Base-by-base conservation (phyloP, 2,329 filamentous ascomycete genomes). In the Emericellopsis cladophorae region DNA sequence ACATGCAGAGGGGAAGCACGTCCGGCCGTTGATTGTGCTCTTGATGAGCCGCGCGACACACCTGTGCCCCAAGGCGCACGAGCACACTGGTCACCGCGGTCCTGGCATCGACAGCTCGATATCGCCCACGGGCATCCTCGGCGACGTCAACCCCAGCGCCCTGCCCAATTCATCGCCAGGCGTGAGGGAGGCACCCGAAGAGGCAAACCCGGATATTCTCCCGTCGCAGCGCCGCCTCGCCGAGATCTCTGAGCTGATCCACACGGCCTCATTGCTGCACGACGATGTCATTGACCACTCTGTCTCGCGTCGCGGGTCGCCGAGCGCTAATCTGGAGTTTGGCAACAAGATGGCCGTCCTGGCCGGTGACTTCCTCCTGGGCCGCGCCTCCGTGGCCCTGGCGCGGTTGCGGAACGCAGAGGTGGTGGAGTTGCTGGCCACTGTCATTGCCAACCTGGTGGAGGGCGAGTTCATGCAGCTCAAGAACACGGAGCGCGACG, bases 401-500 rank as follows among this genome's bases (percentile, higher is more conserved):
- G 92, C 92, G 12, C 79, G 92, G 34, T 67, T 98, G 44, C 78
- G 90, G 26, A 87, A 98, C 55, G 84, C 89, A 35, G 92, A 98
- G 62, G 92, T 98, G 3, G 87, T 88, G 8, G 92, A 98, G 65
- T 74, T 98, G 7, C 68, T 98, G 24, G 88, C 92, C 4, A 96
- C 90, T 1, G 92, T 96, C 34, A 96, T 98, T 51, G 90, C 92
- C 36, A 98, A 98, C 59, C 70, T 98, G 22, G 89, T 98, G 16
- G 92, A 98, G 65, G 92, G 92, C 55, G 92, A 98, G 63, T 96
- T 98, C 67, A 98, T 98, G 92, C 92, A 98, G 68, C 70, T 98
- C 52, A 93, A 95, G 67, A 98, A 98, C 62, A 96, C 92, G 1
- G 85, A 84, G 36, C 72, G 76, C 48, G 90, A 95, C 57, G 90